These are phyloP conservation scores for Neofusicoccum cordaticola DNA, from an alignment of 2,329 filamentous ascomycete genomes.

Conservation along the genomic window DNA sequence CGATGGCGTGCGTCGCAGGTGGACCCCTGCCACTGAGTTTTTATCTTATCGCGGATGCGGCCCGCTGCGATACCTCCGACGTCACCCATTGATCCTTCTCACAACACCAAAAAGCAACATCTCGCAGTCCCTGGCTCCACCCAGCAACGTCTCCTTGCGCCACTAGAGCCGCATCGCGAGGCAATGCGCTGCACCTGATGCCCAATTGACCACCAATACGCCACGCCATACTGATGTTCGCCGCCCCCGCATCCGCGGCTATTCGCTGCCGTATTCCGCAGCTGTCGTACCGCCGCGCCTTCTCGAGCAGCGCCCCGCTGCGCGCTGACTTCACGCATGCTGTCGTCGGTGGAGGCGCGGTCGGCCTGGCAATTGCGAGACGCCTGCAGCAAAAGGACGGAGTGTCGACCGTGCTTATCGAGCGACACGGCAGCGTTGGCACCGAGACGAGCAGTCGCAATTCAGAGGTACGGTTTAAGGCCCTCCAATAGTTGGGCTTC, in stretches of 20 bases:
- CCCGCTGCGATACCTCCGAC: not conserved
- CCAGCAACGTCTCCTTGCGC: not conserved
- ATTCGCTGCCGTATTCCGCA: not conserved
- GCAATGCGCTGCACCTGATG: not conserved
- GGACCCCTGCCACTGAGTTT: not conserved
- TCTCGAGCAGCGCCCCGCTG: conserved; percentile 1
- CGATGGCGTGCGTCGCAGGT: conserved; percentile 4
- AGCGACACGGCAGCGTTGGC: conserved; percentile 71
- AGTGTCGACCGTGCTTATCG: conserved; percentile 71
- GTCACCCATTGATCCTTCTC: not conserved
- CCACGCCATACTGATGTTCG: not conserved
- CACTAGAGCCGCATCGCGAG: not conserved
- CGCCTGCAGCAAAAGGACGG: conserved; percentile 62
- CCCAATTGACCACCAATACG: not conserved
- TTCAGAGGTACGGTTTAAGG: conserved; percentile 61
- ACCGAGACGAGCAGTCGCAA: conserved; percentile 88
- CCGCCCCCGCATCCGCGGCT: not conserved
- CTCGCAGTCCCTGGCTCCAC: not conserved
- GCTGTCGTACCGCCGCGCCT: not conserved
- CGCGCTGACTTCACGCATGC: conserved; percentile 62
- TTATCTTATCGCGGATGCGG: conserved; percentile 5
- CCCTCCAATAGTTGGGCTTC: not conserved
- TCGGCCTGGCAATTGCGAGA: conserved; percentile 77
- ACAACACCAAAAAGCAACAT: conserved; percentile 7
- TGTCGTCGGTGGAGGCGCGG: conserved; percentile 67